Evolutionary conservation across 192 early-diverging fungal genomes (phyloP), one percentile per base, ranked within the genome.

Genomic region (Mortierella hygrophila): DNA sequence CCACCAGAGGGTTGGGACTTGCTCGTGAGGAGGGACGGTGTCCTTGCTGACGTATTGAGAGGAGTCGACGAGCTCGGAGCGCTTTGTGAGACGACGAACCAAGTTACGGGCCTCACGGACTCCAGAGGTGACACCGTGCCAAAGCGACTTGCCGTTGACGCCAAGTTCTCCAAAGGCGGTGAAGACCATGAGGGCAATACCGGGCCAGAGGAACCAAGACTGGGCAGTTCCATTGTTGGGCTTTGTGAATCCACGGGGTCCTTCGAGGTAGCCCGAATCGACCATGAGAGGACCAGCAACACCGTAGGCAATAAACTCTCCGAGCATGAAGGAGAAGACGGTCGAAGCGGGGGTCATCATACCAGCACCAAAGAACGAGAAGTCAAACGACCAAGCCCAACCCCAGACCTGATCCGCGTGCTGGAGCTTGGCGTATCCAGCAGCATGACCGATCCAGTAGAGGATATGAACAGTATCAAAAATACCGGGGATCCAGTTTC

Each of bases 161-260:
- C 85, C 79, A 23, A 94, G 79, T 82, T 94, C 94, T 38, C 91
- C 82, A 71, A 94, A 92, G 52, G 94, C 89, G 60, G 91, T 84
- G 72, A 90, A 86, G 41, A 95, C 87, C 94, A 94, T 95, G 18
- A 95, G 73, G 13, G 89, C 88, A 78, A 94, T 90, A 91, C 94
- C 94, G 35, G 94, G 94, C 94, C 94, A 94, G 29, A 94, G 76
- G 81, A 94, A 90, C 91, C 92, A 94, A 75, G 89, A 92, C 74
- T 93, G 94, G 42, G 92, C 85, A 55, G 91, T 89, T 76, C 85
- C 82, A 52, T 78, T 85, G 1, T 47, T 72, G 13, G 76, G 68
- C 4, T 68, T n/a, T 18, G 69, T 88, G 79, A 91, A 90, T 52
- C 88, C 85, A 63, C 72, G 82, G 21, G 82, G 18, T 2, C 21